Base-by-base conservation (phyloP, 345 rosid species). In the Citrus sp. region DNA sequence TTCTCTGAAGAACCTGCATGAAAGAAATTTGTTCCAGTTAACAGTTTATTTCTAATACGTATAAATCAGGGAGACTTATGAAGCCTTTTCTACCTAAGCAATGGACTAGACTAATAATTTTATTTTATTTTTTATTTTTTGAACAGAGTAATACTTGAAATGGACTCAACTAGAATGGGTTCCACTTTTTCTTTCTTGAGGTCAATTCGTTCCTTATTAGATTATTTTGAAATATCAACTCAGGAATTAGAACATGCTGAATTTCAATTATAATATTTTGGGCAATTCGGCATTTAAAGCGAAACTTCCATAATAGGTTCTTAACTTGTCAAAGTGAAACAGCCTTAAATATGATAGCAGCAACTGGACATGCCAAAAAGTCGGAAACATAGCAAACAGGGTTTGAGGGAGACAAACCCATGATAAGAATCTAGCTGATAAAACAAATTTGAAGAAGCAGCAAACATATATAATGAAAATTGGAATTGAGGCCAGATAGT, bases 1-100 rank as follows among this genome's bases (percentile, higher is more conserved):
- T 96, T 83, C 99, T 89, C 71, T 96, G 99, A 75, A 96, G 98
- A 87, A 96, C 98, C 99, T 96, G 87, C 73, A 81, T 79, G 78
- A 56, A 70, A 71, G 66, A 77, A 75, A 64, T n/a, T 40, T 32
- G 38, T 61, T 77, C 27, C 13, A 34, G 55, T 69, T 56, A 77
- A 75, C 30, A 76, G 80, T 74, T 67, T 25, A 79, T 42, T 59
- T 56, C 24, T 74, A n/a, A 58, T 42, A 73, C 55, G 42, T 40
- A 38, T 18, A 72, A 77, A 38, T 42, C 38, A 51, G 19, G 37
- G 9, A 51, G 42, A 56, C n/a, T 60, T 40, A 58, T 59, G 40
- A 12, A 5, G 21, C 25, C 28, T 72, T 28, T 72, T 18, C 46
- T 30, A 5, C 64, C 7, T 67, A 40, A 40, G 10, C 56, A 40